Conservation (phyloP, 768 basidiomycete genomes). For the Austroboletus eburneus region DNA sequence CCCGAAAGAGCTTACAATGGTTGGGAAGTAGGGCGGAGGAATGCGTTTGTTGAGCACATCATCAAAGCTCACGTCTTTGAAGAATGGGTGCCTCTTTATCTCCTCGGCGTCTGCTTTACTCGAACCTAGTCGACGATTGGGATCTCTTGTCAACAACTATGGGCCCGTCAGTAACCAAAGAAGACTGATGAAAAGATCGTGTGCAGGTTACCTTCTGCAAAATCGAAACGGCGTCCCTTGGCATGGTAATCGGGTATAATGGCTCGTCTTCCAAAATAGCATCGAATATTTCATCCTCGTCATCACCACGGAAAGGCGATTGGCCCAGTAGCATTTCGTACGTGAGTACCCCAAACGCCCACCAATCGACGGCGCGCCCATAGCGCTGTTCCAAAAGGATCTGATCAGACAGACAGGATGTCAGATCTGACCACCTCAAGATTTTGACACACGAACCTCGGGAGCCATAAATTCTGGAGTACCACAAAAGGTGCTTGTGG, state of each 20-base stretch:
- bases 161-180: constrained; percentile 4
- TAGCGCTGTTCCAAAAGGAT: constrained; percentile 99
- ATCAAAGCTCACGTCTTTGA: constrained; percentile 96
- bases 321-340: constrained; percentile 99
- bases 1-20: constrained; percentile 62
- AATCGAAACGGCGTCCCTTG: constrained; percentile 92
- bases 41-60: constrained; percentile 97
- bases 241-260: constrained; percentile 99
- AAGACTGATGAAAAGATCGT: background rate
- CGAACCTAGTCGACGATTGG: constrained; percentile 84
- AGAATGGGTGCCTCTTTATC: constrained; percentile 97
- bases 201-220: constrained; percentile 71
- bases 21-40: constrained; percentile 96
- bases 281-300: constrained; percentile 99
- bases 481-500: constrained; percentile 98
- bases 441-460: constrained; percentile 57
- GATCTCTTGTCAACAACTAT: constrained; percentile 90
- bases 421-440: constrained; percentile 2
- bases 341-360: constrained; percentile 98
- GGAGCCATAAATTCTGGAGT: constrained; percentile 99
- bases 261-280: constrained; percentile 98
- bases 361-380: constrained; percentile 99
- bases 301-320: constrained; percentile 98
- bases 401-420: constrained; percentile 37
- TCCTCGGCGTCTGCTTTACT: constrained; percentile 92